Base-by-base conservation (phyloP, 345 rosid species). In the Capsella bursapastoris region DNA sequence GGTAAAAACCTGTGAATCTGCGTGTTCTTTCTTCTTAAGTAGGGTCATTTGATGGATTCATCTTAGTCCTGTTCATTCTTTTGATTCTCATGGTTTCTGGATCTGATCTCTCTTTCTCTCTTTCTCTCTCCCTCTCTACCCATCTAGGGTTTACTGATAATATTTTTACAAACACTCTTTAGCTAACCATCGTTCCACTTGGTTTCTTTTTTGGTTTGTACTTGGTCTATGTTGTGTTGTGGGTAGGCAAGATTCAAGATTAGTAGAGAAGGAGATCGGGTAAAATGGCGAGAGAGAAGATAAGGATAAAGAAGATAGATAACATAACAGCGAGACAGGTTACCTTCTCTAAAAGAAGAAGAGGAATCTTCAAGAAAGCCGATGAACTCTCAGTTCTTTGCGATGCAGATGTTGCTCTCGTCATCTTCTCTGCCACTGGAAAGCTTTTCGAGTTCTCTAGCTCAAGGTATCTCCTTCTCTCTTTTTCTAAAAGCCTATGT, bases 361-460 rank as follows among this genome's bases (percentile, higher is more conserved):
- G 85, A 57, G 93, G 93, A 76, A 79, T 88, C 59, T 86, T 86
- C 69, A 88, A 88, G 80, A 88, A 85, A 80, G 93, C 93, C 0
- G 82, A 85, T 77, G 93, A 86, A 81, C 87, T 86, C 55, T 81
- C 93, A 7, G 74, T 86, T 74, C 89, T 88, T 35, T 88, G 93
- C 49, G 93, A 88, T 74, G 90, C 90, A 0, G 90, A 88, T 53
- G 86, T 88, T 70, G 93, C 83, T 74, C 84, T 85, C 64, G 70
- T 88, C 72, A 64, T 88, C 80, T 88, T 88, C 85, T 86, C 93
- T 3, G 65, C 90, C 38, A 81, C 89, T 4, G 93, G 93, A 28
- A 88, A 86, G 80, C 86, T 86, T 76, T 86, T 83, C 60, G 85
- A 88, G 66, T 88, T 55, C 75, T 74, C 85, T 78, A 84, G 78